Percentiles rank a stretch among this genome's conserved stretches.
phyloP scores from a whole-genome alignment of 768 basidiomycete genomes.

The Goffeauzyma gilvescens region DNA sequence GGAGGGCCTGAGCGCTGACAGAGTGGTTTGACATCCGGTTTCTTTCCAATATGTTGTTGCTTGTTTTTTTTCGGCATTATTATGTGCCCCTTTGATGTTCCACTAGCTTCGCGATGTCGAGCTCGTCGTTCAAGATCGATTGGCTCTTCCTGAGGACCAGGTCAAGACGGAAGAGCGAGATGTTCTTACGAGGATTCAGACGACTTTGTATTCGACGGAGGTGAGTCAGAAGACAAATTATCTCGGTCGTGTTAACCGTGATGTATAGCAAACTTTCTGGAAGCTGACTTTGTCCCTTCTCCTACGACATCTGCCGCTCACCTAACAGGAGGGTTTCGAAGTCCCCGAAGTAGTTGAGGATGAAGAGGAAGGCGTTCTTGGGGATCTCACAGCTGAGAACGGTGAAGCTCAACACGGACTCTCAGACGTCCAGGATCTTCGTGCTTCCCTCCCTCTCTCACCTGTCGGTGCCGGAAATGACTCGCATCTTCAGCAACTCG shows the following conservation, averaged over 20 bases:
- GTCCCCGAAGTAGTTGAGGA: conserved; percentile 41
- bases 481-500: no score
- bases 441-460: no score
- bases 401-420: no score
- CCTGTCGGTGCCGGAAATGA: no score
- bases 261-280: not conserved
- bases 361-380: conserved; percentile 6
- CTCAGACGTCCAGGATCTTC: no score
- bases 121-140: conserved; percentile 66
- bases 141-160: conserved; percentile 43
- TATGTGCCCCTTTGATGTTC: no score
- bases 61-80: not conserved
- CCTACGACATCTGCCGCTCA: not conserved
- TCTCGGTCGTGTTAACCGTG: not conserved
- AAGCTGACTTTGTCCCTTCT: not conserved
- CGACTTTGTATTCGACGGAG: conserved; percentile 87
- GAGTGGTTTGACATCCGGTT: not conserved
- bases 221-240: conserved; percentile 35
- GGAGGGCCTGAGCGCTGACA: not conserved
- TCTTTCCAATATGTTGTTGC: not conserved
- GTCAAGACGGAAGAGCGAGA: conserved; percentile 33
- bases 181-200: conserved; percentile 59
- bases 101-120: conserved; percentile 97
- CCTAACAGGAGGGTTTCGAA: conserved; percentile 68
- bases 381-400: not conserved